Evolutionary conservation across 2,329 filamentous ascomycete species (phyloP), one percentile per base, ranked within the genome.

Genomic region (Pseudogymnoascus sp.): DNA sequence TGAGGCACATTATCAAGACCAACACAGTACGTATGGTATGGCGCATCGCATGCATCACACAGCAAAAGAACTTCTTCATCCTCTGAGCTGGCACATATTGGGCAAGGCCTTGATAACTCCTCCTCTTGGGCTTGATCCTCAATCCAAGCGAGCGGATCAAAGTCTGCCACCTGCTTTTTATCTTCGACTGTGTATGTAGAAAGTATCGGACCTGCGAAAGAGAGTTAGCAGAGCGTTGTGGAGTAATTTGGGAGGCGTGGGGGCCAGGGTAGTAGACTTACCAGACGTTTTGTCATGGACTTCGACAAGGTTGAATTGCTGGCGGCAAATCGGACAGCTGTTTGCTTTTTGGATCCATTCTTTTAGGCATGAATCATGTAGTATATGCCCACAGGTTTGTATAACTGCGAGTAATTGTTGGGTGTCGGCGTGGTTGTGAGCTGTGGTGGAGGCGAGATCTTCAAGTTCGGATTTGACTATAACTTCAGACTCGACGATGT

Each of bases 261-360:
- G 53, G 65, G 50, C 61, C 60, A 64, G 62, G 62, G 67, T 65
- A 63, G 65, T 64, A 53, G 64, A 81, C 85, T 78, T 84, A 95
- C 91, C 91, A 81, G 91, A 89, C 71, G 92, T 78, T 69, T 83
- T 85, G 72, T 89, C 86, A 75, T 89, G 89, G 66, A 99, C 87
- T 74, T 95, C 87, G 68, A 99, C 93, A 70, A 89, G 79, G 76
- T 98, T 93, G 79, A 99, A 98, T 67, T 84, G 86, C 71, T 91
- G 89, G 69, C 95, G 90, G 78, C 95, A 99, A 75, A 99, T 96
- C 53, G 95, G 95, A 76, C 95, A 99, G 74, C 93, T 97, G 77
- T 98, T 99, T 67, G 95, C 93, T 75, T 96, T 89, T 77, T 96
- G 91, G 53, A 93, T 91, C 95, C 95, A 99, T 69, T 92, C 91